These are phyloP conservation scores for Aspergillus pseudotamarii DNA, from an alignment of 2,329 filamentous ascomycete species.

Conservation along the genomic window DNA sequence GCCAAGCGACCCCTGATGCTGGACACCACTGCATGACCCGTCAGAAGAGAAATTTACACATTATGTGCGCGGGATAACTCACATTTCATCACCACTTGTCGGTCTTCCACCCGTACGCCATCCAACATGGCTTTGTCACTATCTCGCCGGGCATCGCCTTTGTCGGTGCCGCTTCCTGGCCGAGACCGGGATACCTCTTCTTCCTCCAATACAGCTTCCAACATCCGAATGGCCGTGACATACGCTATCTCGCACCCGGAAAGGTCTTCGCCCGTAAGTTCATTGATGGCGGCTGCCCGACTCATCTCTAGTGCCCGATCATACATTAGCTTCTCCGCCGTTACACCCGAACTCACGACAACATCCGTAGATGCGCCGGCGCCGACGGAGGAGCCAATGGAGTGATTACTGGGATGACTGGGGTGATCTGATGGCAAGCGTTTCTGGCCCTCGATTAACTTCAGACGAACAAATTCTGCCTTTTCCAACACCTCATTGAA, in stretches of 20 bases:
- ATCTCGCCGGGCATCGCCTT: conserved; percentile 9
- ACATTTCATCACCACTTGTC: conserved; percentile 54
- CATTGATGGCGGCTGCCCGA: conserved; percentile 87
- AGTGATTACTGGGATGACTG: conserved; percentile 79
- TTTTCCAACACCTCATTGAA: conserved; percentile 99
- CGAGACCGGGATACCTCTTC: conserved; percentile 60
- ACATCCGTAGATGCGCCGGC: conserved; percentile 74
- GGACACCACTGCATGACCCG: conserved; percentile 43
- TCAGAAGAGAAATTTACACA: conserved; percentile 24
- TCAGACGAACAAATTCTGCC: conserved; percentile 88
- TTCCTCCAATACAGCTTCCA: conserved; percentile 88
- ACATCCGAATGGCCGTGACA: conserved; percentile 87
- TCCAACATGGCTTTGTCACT: conserved; percentile 39
- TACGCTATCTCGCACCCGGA: conserved; percentile 89
- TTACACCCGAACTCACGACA: conserved; percentile 82
- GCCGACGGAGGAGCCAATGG: conserved; percentile 58
- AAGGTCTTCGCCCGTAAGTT: conserved; percentile 89
- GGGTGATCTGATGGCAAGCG: conserved; percentile 82
- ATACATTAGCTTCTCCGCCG: conserved; percentile 97
- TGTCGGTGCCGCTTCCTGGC: conserved; percentile 14
- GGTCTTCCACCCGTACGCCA: conserved; percentile 50
- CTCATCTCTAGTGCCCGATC: conserved; percentile 98
- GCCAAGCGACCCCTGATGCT: conserved; percentile 53
- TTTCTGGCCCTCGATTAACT: conserved; percentile 82
- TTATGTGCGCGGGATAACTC: conserved; percentile 31